Conservation (phyloP, 768 basidiomycete genomes). For the Kwoniella bestiolae region DNA sequence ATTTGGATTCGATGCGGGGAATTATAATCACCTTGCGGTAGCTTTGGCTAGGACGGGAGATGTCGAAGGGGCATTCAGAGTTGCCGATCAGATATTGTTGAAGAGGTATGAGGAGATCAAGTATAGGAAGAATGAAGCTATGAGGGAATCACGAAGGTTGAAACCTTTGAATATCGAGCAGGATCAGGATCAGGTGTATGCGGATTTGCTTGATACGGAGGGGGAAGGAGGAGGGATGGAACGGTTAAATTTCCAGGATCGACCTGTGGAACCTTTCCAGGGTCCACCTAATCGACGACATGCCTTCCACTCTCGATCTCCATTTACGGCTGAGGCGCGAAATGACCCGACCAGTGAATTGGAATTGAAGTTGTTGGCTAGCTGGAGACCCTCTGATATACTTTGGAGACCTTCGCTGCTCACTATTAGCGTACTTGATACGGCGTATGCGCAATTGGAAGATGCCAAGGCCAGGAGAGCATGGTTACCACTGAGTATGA, state of each 20-base stretch:
- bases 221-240: not conserved
- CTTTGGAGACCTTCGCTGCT: slow-evolving; percentile 46
- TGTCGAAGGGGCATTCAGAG: slow-evolving; percentile 78
- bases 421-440: slow-evolving; percentile 47
- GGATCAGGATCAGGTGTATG: not conserved
- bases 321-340: slow-evolving; percentile 7
- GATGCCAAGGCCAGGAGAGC: slow-evolving; percentile 16
- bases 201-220: not conserved
- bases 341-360: slow-evolving; percentile 5
- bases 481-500: slow-evolving; percentile 35
- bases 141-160: slow-evolving; percentile 11
- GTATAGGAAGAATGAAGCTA: slow-evolving; percentile 17
- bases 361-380: slow-evolving; percentile 18
- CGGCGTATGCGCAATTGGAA: slow-evolving; percentile 43
- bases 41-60: slow-evolving; percentile 80
- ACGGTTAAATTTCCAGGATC: slow-evolving; percentile 9
- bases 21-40: slow-evolving; percentile 84
- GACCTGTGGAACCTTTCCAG: slow-evolving; percentile 27
- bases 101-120: slow-evolving; percentile 50
- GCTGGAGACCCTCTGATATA: slow-evolving; percentile 45
- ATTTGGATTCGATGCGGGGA: slow-evolving; percentile 80
- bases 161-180: not conserved
- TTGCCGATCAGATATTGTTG: slow-evolving; percentile 76
- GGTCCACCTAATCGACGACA: slow-evolving; percentile 46
- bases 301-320: slow-evolving; percentile 27